Base-by-base conservation (phyloP, 495 filamentous ascomycete genomes). In the Penicillium antarcticum region DNA sequence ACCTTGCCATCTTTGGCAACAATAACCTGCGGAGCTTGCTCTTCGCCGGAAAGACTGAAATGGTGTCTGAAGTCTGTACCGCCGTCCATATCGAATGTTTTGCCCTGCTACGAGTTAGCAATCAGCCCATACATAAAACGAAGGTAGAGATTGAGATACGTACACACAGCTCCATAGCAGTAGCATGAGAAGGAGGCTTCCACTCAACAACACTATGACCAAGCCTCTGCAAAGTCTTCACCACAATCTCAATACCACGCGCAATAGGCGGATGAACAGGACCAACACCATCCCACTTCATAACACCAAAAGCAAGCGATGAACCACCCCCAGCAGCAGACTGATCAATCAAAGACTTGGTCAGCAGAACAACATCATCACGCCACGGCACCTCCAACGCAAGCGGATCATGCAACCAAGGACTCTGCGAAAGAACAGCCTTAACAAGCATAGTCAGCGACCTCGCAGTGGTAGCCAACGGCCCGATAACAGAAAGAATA, bases 401-500 rank as follows among this genome's bases (percentile, higher is more conserved):
- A 14, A 83, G 63, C 0, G 85, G 85, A 66, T 88, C 85, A 57
- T 80, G 72, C 7, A 80, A 66, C 85, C 85, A 88, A 10, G 85
- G 85, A 48, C 82, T 48, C 44, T 77, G 73, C 14, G 56, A 66
- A 16, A 88, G 61, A 5, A 87, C 55, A 0, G 72, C 58, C 58
- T 83, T 80, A 19, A 85, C 73, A 13, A 85, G 50, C 7, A 87
- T 59, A 31, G 66, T 70, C 43, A 87, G 48, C 7, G 77, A 76
- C 4, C 66, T 65, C 3, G 74, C 71, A 4, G 73, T 77, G 1
- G 72, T 69, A 1, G 79, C 74, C 16, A 87, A 51, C 10, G 81
- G 80, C 2, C 83, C 83, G 26, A 86, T 73, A 5, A 83, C 81
- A 0, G 80, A 83, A 9, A 81, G 61, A 7, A 84, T 65, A 1